Evolutionary conservation across 306 rosid genomes (phyloP), one percentile per base, ranked within the genome.

Genomic region (Mimosa pudica): DNA sequence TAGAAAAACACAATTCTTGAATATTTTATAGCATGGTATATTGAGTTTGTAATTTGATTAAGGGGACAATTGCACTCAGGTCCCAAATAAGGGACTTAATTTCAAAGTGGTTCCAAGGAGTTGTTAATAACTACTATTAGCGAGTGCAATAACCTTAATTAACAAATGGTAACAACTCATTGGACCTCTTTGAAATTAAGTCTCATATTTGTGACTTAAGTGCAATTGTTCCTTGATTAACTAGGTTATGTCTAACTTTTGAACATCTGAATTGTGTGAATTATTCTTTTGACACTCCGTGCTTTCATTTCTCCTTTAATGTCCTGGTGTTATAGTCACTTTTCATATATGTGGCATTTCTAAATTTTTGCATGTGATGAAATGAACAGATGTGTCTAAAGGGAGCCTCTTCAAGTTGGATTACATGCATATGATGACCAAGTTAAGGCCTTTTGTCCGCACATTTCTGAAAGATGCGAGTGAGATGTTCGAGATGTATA

Each of bases 371-470:
- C 52, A 5, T 42, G 30, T 38, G 13, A 71, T 82, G 71, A 77
- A 82, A 79, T 60, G 60, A 33, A 80, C 75, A 91, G 97, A 90
- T 87, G 86, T 85, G 86, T 82, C 91, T 42, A 88, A 88, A 73
- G 98, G 93, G 6, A 91, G 89, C 83, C 92, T 93, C 65, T 91
- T 89, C 81, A 78, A 86, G 77, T 73, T 96, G 86, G 87, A 87
- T 42, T 14, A 47, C 7, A 89, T 96, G 91, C 86, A 62, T 65
- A 96, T 91, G 92, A 89, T 96, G 98, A 96, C 98, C 64, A 96
- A 93, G 84, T 89, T 93, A 82, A 90, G 98, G 87, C 98, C 98
- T 24, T 91, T 83, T 77, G 93, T 91, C 33, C 93, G 82, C 64
- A 76, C 87, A 10, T 96, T 96, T 89, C 78, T 93, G 42, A 90